Conservation (phyloP, 495 filamentous ascomycete species). For the Annulohypoxylon nitens region DNA sequence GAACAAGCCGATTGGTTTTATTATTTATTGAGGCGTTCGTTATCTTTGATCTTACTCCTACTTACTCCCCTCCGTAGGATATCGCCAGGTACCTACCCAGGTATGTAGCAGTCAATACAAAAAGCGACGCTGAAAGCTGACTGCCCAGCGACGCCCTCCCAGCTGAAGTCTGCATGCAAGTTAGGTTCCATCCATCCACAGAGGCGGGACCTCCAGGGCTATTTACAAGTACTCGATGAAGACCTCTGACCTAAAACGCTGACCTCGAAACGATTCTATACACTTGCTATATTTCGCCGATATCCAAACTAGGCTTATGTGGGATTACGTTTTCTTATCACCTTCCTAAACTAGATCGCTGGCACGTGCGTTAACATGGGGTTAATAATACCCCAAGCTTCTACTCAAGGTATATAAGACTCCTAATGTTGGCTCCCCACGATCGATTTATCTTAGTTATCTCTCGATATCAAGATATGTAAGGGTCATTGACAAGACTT, state of each 20-base stretch:
- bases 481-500: background rate
- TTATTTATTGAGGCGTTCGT: background rate
- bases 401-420: background rate
- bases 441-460: constrained; percentile 1
- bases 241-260: background rate
- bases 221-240: background rate
- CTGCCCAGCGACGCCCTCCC: background rate
- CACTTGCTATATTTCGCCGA: background rate
- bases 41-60: background rate
- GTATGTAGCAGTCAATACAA: background rate
- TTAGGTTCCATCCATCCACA: background rate
- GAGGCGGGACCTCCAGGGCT: background rate
- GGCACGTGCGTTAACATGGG: constrained; percentile 15
- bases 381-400: background rate
- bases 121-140: constrained; percentile 7
- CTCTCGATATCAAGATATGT: background rate
- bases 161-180: constrained; percentile 35
- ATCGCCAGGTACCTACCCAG: background rate
- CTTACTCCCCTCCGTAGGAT: background rate
- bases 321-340: constrained; percentile 11
- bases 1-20: constrained; percentile 10
- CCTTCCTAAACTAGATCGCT: constrained; percentile 33
- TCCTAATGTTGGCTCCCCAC: background rate
- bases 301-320: constrained; percentile 12
- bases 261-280: background rate